A percentile compares a stretch with the other conserved stretches of the same genome.
Conservation (phyloP, 1,284 basidiomycete species). For the Peniophora sp. region DNA sequence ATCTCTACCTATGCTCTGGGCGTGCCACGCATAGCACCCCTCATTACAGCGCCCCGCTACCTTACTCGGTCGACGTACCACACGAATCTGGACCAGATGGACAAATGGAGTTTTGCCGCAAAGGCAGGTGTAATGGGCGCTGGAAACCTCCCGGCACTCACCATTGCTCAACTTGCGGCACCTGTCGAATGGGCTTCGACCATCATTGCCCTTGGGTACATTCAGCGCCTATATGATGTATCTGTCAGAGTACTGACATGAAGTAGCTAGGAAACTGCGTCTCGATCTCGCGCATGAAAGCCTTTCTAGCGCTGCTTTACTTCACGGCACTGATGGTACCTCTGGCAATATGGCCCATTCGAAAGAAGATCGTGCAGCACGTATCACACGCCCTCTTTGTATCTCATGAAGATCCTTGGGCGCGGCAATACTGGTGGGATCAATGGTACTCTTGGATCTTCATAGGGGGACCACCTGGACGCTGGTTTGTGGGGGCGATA, state of each 20-base stretch:
- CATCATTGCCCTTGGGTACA: constrained; percentile 51
- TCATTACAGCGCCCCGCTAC: constrained; percentile 23
- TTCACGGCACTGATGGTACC: constrained; percentile 26
- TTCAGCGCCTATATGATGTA: constrained; percentile 8
- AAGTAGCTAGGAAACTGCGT: constrained; percentile 43
- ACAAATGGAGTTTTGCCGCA: constrained; percentile 28
- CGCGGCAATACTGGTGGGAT: constrained; percentile 36
- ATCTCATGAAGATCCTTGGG: constrained; percentile 29
- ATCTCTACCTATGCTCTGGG: constrained; percentile 27
- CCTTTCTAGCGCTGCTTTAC: constrained; percentile 31
- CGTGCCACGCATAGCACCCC: constrained; percentile 26
- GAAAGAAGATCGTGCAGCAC: constrained; percentile 22
- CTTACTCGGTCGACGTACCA: constrained; percentile 24
- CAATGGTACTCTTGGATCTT: constrained; percentile 42
- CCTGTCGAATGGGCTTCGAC: constrained; percentile 43
- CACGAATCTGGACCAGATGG: constrained; percentile 35
- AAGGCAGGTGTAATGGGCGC: constrained; percentile 29
- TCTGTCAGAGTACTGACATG: not conserved
- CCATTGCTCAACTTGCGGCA: constrained; percentile 43
- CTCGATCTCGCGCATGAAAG: constrained; percentile 31
- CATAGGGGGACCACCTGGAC: constrained; percentile 38
- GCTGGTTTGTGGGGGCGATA: constrained; percentile 33
- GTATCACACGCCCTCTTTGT: constrained; percentile 23
- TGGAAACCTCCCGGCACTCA: constrained; percentile 47
- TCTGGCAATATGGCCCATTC: constrained; percentile 26